A percentile compares a stretch with the other conserved stretches of the same genome.
These are phyloP conservation scores for Colletotrichum kahawae DNA, from an alignment of 2,329 filamentous ascomycete genomes.

Conservation along the genomic window DNA sequence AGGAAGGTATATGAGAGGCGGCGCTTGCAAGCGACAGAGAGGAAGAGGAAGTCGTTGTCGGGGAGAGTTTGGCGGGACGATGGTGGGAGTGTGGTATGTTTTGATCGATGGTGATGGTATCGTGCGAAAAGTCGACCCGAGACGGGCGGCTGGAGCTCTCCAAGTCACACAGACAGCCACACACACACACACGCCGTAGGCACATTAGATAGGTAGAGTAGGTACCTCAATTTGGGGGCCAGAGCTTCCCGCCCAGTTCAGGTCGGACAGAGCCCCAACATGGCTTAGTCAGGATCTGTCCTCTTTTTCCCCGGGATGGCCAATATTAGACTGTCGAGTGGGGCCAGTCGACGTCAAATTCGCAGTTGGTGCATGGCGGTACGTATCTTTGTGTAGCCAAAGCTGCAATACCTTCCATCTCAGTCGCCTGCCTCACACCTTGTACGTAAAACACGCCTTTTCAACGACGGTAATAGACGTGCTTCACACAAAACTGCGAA, in stretches of 20 bases:
- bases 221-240: not conserved
- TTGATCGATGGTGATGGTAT: not conserved
- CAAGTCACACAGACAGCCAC: not conserved
- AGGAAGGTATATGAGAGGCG: not conserved
- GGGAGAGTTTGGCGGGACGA: not conserved
- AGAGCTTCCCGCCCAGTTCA: slow-evolving; percentile 2
- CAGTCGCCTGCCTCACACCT: not conserved
- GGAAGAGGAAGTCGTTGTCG: not conserved
- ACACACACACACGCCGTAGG: not conserved
- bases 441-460: not conserved
- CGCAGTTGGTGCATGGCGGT: not conserved
- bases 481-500: not conserved
- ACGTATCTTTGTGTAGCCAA: not conserved
- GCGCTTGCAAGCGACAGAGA: not conserved
- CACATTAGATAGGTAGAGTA: not conserved
- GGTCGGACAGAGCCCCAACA: not conserved
- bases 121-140: slow-evolving; percentile 12
- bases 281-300: slow-evolving; percentile 16
- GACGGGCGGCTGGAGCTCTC: slow-evolving; percentile 17
- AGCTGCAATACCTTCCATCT: not conserved
- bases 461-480: not conserved
- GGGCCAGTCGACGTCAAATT: slow-evolving; percentile 10
- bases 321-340: not conserved
- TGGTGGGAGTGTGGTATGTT: not conserved
- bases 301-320: not conserved